Evolutionary conservation across 805 yeast genomes (phyloP), one percentile per base, ranked within the genome.

Genomic region (Huiozyma naganishii): DNA sequence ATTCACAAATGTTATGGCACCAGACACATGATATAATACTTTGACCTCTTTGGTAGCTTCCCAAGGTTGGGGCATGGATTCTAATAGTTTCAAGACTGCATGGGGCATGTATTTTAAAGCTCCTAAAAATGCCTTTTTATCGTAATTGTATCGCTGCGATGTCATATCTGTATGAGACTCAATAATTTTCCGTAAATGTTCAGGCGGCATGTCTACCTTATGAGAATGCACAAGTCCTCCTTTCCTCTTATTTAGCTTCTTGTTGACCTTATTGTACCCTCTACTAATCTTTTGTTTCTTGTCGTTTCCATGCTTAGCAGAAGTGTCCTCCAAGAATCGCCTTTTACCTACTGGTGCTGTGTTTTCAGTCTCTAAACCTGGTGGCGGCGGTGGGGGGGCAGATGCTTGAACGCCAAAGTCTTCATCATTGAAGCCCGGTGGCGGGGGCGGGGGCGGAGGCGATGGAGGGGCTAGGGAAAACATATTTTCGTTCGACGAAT

Each of bases 21-120:
- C 98, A 0, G 92, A 78, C 17, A 74, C 73, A 57, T 92, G 99
- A 59, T 92, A 92, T 36, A 90, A 63, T 6, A 90, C 97, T 45
- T 75, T 78, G 23, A 92, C 97, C 37, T 84, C 94, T 48, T 84
- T 84, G 1, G 74, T 67, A 42, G 77, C 75, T 60, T 92, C 97
- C 99, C 99, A 92, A 1, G 99, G 99, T 59, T 88, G 95, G 0
- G 99, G 99, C 90, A 92, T 90, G 57, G 87, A 88, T 55, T 92
- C 98, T 35, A 92, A 58, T 35, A 92, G 71, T 61, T 92, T 92
- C 51, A 88, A 63, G 4, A 88, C 75, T 0, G 98, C 96, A 65
- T 90, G 97, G 0, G 99, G 99, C 80, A 94, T 75, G 65, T 83
- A 94, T 64, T 88, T 90, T 45, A 92, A 69, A 1, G 97, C 89